These are phyloP conservation scores for Murraya koenigii DNA, from an alignment of 345 rosid genomes.

Conservation along the genomic window DNA sequence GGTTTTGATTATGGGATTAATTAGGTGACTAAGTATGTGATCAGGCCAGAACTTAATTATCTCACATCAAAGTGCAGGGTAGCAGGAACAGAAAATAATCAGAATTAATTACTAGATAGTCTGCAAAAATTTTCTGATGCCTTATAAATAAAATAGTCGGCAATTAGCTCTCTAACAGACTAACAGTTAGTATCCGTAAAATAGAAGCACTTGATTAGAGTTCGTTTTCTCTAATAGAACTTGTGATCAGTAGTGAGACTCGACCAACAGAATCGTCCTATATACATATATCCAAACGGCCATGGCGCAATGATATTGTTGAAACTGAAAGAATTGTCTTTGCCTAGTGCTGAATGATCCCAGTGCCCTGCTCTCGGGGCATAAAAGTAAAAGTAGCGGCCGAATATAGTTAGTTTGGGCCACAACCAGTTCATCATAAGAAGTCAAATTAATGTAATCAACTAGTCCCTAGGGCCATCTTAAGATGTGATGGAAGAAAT, in stretches of 20 bases:
- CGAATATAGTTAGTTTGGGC: no score
- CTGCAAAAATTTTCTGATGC: neutral
- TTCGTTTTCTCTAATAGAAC: neutral
- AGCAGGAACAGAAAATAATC: neutral
- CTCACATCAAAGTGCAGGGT: neutral
- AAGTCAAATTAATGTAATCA: no score
- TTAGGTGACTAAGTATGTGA: no score
- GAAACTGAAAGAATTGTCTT: neutral
- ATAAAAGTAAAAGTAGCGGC: neutral
- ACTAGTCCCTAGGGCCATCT: neutral
- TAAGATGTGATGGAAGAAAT: neutral
- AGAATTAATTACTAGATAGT: neutral
- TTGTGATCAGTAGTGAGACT: neutral
- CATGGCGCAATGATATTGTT: neutral
- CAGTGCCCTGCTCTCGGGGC: neutral
- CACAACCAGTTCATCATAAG: no score
- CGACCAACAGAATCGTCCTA: neutral
- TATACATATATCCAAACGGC: neutral
- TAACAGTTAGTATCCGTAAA: neutral
- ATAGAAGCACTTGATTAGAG: neutral
- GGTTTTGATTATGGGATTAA: no score
- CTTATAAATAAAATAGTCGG: neutral
- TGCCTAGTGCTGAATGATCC: neutral
- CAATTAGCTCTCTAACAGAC: neutral
- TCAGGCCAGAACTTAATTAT: neutral